Evolutionary conservation across 441 rosid species (phyloP).

Genomic region (Macaranga tanarius): DNA sequence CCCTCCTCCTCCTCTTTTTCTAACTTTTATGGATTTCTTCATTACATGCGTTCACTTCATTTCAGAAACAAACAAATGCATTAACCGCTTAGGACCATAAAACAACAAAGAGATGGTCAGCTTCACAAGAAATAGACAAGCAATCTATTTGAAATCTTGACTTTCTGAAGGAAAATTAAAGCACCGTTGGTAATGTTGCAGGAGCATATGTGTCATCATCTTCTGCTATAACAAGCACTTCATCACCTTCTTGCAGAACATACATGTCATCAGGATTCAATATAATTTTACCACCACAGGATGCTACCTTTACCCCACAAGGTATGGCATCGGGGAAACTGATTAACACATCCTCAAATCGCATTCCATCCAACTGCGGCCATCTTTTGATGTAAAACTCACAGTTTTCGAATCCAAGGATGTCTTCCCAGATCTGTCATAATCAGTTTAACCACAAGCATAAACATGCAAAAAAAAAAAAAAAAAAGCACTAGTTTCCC

Average conservation of each 20-base stretch:
- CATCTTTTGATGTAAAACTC: conserved; percentile 74
- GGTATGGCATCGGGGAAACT: conserved; percentile 80
- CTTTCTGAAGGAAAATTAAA: conserved; percentile 33
- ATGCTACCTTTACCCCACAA: conserved; percentile 75
- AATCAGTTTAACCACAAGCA: conserved; percentile 24
- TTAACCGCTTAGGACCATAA: not conserved
- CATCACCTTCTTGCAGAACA: conserved; percentile 68
- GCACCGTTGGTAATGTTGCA: conserved; percentile 65
- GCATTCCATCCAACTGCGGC: conserved; percentile 64
- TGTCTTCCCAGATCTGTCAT: conserved; percentile 78
- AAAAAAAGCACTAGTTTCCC: conserved; percentile 6
- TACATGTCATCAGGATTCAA: conserved; percentile 68
- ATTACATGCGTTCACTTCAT: not conserved
- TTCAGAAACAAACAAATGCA: not conserved
- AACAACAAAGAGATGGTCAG: conserved; percentile 3
- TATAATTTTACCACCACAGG: conserved; percentile 67
- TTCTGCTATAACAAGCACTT: conserved; percentile 82
- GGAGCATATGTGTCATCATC: conserved; percentile 75
- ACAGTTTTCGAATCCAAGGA: conserved; percentile 75
- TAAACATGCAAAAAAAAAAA: not conserved
- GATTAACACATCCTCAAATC: conserved; percentile 66
- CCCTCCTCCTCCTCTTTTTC: too few species aligned
- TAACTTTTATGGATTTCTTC: not conserved
- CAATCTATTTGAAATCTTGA: conserved; percentile 21
- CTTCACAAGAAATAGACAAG: not conserved